A percentile compares a stretch with the other conserved stretches of the same genome.
Conservation (phyloP, 2,329 filamentous ascomycete genomes). For the Cercospora zeina region DNA sequence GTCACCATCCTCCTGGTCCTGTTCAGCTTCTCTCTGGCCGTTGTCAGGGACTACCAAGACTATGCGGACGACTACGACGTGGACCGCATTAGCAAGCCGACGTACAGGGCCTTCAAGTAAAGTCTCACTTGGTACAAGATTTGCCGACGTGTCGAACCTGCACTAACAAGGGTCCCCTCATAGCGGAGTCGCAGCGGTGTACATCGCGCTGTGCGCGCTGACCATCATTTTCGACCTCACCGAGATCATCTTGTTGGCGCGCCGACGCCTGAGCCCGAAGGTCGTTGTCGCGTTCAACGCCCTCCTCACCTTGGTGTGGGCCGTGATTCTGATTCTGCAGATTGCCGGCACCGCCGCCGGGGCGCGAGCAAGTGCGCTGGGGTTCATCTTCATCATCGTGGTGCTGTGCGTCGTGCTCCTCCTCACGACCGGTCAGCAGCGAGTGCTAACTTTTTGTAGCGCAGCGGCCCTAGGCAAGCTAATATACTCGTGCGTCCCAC, state of each 20-base stretch:
- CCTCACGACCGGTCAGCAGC: conserved; percentile 9
- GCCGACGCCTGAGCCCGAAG: conserved; percentile 31
- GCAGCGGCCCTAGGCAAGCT: conserved; percentile 43
- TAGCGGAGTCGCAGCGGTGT: conserved; percentile 29
- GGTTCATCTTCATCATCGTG: conserved; percentile 33
- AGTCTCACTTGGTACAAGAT: conserved; percentile 21
- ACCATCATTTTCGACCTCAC: conserved; percentile 35
- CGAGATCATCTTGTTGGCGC: conserved; percentile 34
- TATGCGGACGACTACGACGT: conserved; percentile 8
- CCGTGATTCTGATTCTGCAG: conserved; percentile 30
- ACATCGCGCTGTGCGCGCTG: conserved; percentile 28
- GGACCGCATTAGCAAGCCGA: conserved; percentile 13
- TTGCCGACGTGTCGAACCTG: conserved; percentile 20
- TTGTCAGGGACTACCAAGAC: conserved; percentile 13
- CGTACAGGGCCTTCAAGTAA: conserved; percentile 21
- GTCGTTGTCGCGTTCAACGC: conserved; percentile 32
- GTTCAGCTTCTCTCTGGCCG: conserved; percentile 13
- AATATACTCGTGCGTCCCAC: conserved; percentile 37
- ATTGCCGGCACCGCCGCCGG: conserved; percentile 20
- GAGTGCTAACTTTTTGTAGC: conserved; percentile 33
- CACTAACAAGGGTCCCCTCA: conserved; percentile 26
- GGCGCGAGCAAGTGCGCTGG: conserved; percentile 12
- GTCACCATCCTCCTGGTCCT: conserved; percentile 25
- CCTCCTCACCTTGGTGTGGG: conserved; percentile 33
- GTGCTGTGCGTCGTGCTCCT: conserved; percentile 41